Conservation (phyloP, 2,329 filamentous ascomycete genomes). For the Aspergillus persii region DNA sequence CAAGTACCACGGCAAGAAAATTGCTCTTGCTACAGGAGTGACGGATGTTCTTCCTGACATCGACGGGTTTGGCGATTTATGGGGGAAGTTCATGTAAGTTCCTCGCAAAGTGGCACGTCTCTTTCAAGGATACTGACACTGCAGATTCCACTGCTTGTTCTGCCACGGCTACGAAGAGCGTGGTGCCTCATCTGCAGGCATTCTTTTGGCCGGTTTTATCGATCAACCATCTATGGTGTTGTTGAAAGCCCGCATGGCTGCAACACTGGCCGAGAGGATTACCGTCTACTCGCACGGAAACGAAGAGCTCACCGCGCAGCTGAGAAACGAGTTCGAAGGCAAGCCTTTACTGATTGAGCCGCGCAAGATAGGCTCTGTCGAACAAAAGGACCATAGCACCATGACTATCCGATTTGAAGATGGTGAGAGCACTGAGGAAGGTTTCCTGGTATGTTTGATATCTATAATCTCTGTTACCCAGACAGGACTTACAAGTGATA, state of each 20-base stretch:
- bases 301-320: constrained; percentile 25
- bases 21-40: constrained; percentile 57
- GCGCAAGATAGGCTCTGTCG: not conserved
- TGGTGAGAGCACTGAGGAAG: constrained; percentile 18
- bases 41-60: constrained; percentile 53
- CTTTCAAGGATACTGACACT: no score
- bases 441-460: constrained; percentile 18
- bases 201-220: constrained; percentile 36
- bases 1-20: constrained; percentile 50
- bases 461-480: constrained; percentile 38
- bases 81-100: constrained; percentile 50
- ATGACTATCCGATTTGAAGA: constrained; percentile 1
- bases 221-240: constrained; percentile 32
- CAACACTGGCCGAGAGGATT: constrained; percentile 43
- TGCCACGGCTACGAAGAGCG: constrained; percentile 14
- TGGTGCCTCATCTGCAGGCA: constrained; percentile 3
- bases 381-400: not conserved
- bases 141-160: constrained; percentile 14
- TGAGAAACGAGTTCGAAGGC: not conserved
- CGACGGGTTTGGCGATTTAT: constrained; percentile 55
- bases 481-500: not conserved
- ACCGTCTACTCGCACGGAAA: constrained; percentile 55
- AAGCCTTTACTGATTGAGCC: not conserved
- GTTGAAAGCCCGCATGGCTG: constrained; percentile 46
- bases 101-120: no score